Percentiles rank a stretch among this genome's conserved stretches.
Evolutionary conservation across 2,329 filamentous ascomycete genomes (phyloP).

Genomic region (Camillea tinctor): DNA sequence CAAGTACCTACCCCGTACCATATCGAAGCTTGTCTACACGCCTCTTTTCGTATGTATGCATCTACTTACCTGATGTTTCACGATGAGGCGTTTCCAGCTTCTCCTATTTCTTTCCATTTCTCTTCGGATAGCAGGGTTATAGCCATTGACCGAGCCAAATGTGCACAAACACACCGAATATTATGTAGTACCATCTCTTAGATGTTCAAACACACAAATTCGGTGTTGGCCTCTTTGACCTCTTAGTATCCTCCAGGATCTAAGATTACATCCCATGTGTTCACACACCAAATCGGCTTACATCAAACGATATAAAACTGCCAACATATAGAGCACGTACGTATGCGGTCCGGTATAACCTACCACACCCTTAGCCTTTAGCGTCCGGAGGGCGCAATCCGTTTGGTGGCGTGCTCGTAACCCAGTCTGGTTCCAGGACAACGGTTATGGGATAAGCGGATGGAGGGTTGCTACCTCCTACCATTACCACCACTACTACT

Average conservation of each 20-base stretch:
- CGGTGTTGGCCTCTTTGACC: too few species aligned
- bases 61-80: too few species aligned
- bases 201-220: too few species aligned
- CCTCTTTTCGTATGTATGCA: too few species aligned
- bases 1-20: not conserved
- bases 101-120: too few species aligned
- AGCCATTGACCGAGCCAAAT: too few species aligned
- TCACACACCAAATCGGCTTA: not conserved
- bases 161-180: too few species aligned
- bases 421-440: not conserved
- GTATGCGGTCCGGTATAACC: not conserved
- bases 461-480: not conserved
- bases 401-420: not conserved
- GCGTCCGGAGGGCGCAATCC: not conserved
- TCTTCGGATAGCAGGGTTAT: too few species aligned
- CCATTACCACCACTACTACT: too few species aligned
- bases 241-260: not conserved
- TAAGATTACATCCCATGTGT: not conserved
- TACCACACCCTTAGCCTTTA: not conserved
- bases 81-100: too few species aligned
- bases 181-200: too few species aligned
- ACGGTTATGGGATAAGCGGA: not conserved
- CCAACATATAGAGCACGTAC: not conserved
- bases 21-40: too few species aligned
- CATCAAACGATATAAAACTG: not conserved